Evolutionary conservation across 2,329 filamentous ascomycete genomes (phyloP).

Genomic region (Diplocarpon mali): DNA sequence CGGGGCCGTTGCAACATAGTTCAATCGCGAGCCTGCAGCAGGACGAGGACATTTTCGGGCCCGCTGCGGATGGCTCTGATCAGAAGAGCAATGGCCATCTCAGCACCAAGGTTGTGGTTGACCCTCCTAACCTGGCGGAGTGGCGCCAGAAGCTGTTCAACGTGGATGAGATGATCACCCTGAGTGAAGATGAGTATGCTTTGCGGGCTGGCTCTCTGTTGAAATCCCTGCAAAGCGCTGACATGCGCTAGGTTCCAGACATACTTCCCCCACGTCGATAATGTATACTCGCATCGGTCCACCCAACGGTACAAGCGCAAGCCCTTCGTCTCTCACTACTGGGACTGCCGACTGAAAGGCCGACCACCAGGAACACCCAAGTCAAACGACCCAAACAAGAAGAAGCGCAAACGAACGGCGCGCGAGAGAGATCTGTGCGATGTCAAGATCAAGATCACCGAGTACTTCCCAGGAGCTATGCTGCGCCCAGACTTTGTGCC

Average conservation of each 20-base stretch:
- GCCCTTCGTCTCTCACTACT: constrained; percentile 74
- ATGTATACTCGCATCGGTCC: constrained; percentile 74
- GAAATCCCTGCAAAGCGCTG: not conserved
- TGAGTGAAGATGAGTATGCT: constrained; percentile 62
- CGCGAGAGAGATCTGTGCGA: constrained; percentile 71
- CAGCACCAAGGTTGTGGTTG: constrained; percentile 44
- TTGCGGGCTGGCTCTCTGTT: not conserved
- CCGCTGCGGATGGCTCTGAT: constrained; percentile 28
- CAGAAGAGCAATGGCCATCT: constrained; percentile 40
- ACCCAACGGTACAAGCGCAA: constrained; percentile 74
- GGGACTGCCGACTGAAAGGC: constrained; percentile 74
- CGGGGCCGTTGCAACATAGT: constrained; percentile 26
- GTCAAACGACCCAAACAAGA: constrained; percentile 69
- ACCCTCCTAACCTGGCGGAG: constrained; percentile 54
- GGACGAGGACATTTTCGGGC: constrained; percentile 30
- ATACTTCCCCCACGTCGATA: constrained; percentile 76
- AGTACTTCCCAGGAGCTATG: constrained; percentile 53
- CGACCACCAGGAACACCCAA: constrained; percentile 69
- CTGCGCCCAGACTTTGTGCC: constrained; percentile 25
- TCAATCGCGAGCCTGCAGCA: constrained; percentile 27
- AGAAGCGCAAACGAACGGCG: constrained; percentile 68
- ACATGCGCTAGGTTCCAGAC: constrained; percentile 51
- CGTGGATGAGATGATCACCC: constrained; percentile 59
- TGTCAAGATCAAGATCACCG: constrained; percentile 78
- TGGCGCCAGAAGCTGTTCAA: constrained; percentile 68